Evolutionary conservation across 1,284 basidiomycete genomes (phyloP).

Genomic region (Melampsora americana): DNA sequence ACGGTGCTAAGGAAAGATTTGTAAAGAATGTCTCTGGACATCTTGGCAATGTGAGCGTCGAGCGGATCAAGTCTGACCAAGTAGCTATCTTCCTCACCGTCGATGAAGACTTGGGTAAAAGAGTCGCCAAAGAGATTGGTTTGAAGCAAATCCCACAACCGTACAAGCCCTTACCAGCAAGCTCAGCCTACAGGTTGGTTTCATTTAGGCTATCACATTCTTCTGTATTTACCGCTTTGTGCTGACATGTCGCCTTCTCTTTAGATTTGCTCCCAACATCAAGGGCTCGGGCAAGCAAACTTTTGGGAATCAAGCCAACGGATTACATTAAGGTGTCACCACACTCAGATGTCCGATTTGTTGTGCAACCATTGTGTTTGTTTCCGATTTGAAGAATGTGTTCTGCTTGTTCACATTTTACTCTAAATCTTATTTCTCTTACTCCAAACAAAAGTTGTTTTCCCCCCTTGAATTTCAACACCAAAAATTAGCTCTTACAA

Average conservation of each 20-base stretch:
- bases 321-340: background rate
- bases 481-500: no score
- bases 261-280: conserved; percentile 37
- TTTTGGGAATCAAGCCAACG: conserved; percentile 26
- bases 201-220: background rate
- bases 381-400: no score
- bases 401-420: no score
- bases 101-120: conserved; percentile 67
- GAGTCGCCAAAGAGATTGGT: conserved; percentile 70
- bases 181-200: conserved; percentile 34
- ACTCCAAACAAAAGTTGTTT: no score
- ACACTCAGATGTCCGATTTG: no score
- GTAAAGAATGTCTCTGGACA: conserved; percentile 74
- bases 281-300: conserved; percentile 28
- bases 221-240: background rate
- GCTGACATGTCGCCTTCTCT: background rate
- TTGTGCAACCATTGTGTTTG: no score
- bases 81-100: conserved; percentile 75
- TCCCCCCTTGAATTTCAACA: no score
- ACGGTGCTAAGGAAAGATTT: conserved; percentile 66
- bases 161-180: conserved; percentile 64
- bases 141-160: conserved; percentile 61
- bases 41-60: conserved; percentile 62
- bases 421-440: no score
- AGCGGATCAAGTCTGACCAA: conserved; percentile 54